These are phyloP conservation scores for Syzygium syzygioides DNA, from an alignment of 441 rosid genomes.

Conservation along the genomic window DNA sequence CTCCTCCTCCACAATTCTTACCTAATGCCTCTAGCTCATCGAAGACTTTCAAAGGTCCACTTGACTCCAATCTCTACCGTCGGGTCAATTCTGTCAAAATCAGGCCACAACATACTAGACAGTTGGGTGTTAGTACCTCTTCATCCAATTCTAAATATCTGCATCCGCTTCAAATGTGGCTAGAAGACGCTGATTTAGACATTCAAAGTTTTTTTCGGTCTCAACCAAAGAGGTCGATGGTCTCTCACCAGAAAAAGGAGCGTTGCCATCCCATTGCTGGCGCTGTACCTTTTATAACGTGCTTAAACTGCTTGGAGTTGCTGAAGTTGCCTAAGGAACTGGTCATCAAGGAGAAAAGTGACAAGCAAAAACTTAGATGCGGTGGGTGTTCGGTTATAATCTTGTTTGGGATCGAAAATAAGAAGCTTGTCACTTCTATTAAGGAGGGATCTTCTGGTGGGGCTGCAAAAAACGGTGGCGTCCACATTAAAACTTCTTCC, in stretches of 20 bases:
- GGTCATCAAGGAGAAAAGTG: neutral
- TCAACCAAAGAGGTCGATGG: neutral
- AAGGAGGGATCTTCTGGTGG: neutral
- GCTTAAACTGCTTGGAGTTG: constrained; percentile 3
- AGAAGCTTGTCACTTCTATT: constrained; percentile 1
- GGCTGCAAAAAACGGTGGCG: neutral
- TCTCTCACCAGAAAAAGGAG: neutral
- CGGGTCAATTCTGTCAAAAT: neutral
- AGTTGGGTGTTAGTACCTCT: neutral
- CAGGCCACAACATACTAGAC: neutral
- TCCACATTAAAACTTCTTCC: neutral
- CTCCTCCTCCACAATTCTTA: neutral
- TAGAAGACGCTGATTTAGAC: neutral
- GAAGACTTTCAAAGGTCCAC: neutral
- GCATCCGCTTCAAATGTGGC: neutral
- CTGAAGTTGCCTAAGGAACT: neutral
- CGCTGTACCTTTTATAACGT: constrained; percentile 2
- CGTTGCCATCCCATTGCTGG: neutral
- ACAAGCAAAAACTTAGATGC: neutral
- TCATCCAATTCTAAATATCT: neutral
- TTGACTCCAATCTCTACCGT: neutral
- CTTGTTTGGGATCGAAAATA: neutral
- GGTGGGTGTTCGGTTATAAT: neutral
- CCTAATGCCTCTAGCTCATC: neutral
- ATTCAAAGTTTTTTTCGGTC: neutral